phyloP scores from a whole-genome alignment of 78 protist genomes.

The Pigoraptor vietnamica region DNA sequence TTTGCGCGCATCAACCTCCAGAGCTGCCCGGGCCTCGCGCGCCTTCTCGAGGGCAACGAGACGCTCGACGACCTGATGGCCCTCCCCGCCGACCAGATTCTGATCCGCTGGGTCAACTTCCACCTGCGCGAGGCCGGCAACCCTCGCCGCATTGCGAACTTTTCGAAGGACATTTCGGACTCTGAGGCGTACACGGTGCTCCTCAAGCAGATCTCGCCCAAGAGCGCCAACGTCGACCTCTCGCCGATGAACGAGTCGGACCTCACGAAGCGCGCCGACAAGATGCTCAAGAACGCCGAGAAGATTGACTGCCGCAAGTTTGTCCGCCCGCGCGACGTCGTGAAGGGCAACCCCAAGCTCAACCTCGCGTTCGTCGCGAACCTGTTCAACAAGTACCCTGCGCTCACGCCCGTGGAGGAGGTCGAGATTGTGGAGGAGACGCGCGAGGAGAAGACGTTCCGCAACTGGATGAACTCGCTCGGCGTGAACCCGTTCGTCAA shows the following conservation, averaged over 20 bases:
- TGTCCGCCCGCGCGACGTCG: slow-evolving; percentile 71
- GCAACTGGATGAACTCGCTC: slow-evolving; percentile 88
- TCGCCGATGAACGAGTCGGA: slow-evolving; percentile 53
- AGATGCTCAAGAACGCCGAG: slow-evolving; percentile 73
- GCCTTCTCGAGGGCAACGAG: slow-evolving; percentile 87
- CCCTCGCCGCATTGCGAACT: slow-evolving; percentile 76
- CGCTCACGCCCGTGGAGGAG: slow-evolving; percentile 58
- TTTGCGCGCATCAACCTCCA: slow-evolving; percentile 69
- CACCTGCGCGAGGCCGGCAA: slow-evolving; percentile 80
- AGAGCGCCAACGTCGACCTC: slow-evolving; percentile 41
- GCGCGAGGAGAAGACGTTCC: slow-evolving; percentile 85
- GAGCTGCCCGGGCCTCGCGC: slow-evolving; percentile 83
- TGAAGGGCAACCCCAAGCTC: slow-evolving; percentile 74
- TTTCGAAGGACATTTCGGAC: slow-evolving; percentile 74
- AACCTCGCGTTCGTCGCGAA: slow-evolving; percentile 94
- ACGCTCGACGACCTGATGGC: slow-evolving; percentile 70
- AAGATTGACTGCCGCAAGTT: slow-evolving; percentile 77
- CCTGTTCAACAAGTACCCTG: slow-evolving; percentile 87
- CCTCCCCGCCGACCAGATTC: slow-evolving; percentile 81
- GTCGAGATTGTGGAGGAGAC: slow-evolving; percentile 60
- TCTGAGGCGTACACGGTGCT: slow-evolving; percentile 71
- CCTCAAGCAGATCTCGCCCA: slow-evolving; percentile 66
- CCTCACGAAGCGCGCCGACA: slow-evolving; percentile 68
- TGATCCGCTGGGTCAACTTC: slow-evolving; percentile 94
- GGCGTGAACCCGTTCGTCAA: slow-evolving; percentile 81